Conservation (phyloP, 1,284 basidiomycete genomes). For the Bondarzewia mesenterica region DNA sequence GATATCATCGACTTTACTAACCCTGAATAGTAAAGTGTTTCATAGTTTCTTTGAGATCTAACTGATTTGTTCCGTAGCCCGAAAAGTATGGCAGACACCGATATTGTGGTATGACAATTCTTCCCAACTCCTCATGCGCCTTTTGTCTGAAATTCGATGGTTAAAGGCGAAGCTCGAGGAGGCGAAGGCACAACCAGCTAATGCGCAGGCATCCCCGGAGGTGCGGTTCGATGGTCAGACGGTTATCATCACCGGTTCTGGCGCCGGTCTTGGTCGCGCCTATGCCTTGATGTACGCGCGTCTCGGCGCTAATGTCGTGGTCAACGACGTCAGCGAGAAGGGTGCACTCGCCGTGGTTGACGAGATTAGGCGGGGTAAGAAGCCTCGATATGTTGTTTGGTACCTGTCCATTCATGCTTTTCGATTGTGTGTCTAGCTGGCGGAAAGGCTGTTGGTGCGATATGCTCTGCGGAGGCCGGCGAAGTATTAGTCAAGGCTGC, state of each 20-base stretch:
- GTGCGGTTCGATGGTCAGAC: constrained; percentile 88
- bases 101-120: constrained; percentile 31
- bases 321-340: constrained; percentile 92
- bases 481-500: constrained; percentile 87
- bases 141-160: no score
- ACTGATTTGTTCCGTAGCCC: constrained; percentile 40
- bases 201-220: constrained; percentile 63
- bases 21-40: constrained; percentile 55
- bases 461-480: constrained; percentile 89
- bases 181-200: constrained; percentile 61
- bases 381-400: constrained; percentile 11
- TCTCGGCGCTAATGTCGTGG: constrained; percentile 92
- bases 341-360: constrained; percentile 80
- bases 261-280: constrained; percentile 85
- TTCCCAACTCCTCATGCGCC: no score
- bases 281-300: constrained; percentile 90
- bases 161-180: constrained; percentile 53
- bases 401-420: background rate
- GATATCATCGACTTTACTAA: constrained; percentile 80
- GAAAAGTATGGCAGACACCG: constrained; percentile 58
- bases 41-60: constrained; percentile 3
- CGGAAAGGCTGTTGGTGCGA: constrained; percentile 79
- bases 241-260: constrained; percentile 91
- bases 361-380: constrained; percentile 74
- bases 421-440: constrained; percentile 46